phyloP scores from a whole-genome alignment of 805 yeast species.

The Lipomyces spencermartinsiae region DNA sequence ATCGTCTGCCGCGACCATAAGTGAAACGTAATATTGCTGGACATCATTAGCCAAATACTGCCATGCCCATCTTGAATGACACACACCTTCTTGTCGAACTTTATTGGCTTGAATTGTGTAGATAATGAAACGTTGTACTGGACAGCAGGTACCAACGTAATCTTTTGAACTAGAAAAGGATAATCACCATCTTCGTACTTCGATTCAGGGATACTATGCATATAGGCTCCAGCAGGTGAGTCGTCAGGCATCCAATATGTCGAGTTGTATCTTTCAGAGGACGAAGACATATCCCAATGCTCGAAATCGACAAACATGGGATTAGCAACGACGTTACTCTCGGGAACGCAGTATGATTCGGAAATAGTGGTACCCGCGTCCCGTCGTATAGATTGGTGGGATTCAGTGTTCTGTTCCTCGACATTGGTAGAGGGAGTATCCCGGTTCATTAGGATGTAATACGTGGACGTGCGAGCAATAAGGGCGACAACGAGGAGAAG shows the following conservation, averaged over 20 bases:
- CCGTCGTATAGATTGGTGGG: neutral
- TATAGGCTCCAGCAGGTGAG: constrained; percentile 1
- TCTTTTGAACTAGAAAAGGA: neutral
- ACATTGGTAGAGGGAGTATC: neutral
- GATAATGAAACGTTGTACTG: neutral
- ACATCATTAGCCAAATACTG: neutral
- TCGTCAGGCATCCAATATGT: neutral
- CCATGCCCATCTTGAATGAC: neutral
- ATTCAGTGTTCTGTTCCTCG: neutral
- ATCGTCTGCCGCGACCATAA: neutral
- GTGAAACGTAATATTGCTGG: neutral
- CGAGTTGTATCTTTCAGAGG: too few relatives aligned
- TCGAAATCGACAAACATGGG: neutral
- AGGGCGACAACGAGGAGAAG: neutral
- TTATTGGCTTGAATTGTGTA: neutral
- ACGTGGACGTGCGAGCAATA: neutral
- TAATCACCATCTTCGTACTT: neutral
- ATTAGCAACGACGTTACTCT: neutral
- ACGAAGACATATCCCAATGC: neutral
- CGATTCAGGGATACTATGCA: neutral
- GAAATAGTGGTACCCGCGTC: neutral
- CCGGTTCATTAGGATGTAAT: neutral
- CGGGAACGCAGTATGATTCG: neutral
- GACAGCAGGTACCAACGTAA: neutral
- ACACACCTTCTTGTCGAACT: neutral